Evolutionary conservation across 257 asterid species (phyloP), one percentile per base, ranked within the genome.

Genomic region (Capsicum baccatum): DNA sequence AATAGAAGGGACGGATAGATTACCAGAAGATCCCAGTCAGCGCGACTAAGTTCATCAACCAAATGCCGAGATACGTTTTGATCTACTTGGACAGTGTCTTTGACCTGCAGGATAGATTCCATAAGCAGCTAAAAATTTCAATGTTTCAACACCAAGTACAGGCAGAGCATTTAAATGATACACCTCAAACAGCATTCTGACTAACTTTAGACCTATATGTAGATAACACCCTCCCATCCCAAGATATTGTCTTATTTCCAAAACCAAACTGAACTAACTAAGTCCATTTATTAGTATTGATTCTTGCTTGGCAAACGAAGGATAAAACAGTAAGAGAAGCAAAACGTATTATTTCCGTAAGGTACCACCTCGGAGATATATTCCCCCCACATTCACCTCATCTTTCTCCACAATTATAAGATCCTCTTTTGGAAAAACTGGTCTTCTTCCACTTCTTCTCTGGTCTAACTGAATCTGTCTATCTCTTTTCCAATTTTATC

Each of bases 61-160:
- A 95, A 88, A 89, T 95, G 98, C 79, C 97, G 95, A 80, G 99
- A 85, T 56, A 95, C 98, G 85, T 95, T 95, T 85, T 91, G 88
- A 93, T 95, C 99, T 91, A 95, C 99, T 91, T 92, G 93, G 84
- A 94, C 87, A 70, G 98, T 95, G 89, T 95, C 99, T 89, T 94
- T 95, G 84, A 95, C 99, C 99, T 95, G 93, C 19, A 59, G 67
- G 48, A 66, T 85, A 66, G 83, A 85, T 54, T 54, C 15, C 50
- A 78, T 54, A 54, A 54, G 66, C 50, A 54, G 50, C 82, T 54
- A 78, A 78, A 8, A 14, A 0, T 50, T 78, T 78, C 6, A 1
- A 78, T 64, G 26, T 54, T 26, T 54, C 81, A 78, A 3, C 66
- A 52, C 64, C 50, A 54, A 35, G 8, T 15, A 54, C 63, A 54